These are phyloP conservation scores for Pseudocercospora cruenta DNA, from an alignment of 2,329 filamentous ascomycete species.

Conservation along the genomic window DNA sequence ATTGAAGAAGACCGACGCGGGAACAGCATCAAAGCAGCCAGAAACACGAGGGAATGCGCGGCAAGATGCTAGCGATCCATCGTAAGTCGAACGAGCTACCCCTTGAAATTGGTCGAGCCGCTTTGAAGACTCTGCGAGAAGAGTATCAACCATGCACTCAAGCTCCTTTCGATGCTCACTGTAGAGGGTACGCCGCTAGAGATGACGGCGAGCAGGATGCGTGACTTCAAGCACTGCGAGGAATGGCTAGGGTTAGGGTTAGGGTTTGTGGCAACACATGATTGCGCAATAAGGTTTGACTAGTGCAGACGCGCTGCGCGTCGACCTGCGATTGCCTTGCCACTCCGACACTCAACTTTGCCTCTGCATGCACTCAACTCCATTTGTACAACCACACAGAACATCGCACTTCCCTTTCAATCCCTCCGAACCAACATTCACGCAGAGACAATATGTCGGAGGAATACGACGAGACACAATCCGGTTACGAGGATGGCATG, in stretches of 20 bases:
- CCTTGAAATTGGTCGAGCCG: background rate
- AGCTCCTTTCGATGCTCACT: background rate
- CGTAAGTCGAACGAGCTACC: background rate
- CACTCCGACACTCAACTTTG: background rate
- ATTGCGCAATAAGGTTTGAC: background rate
- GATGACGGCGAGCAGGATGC: background rate
- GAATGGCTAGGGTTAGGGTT: background rate
- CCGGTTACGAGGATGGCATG: slow-evolving; percentile 72
- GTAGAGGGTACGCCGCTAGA: background rate
- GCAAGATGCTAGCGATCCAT: background rate
- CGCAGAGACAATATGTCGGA: background rate
- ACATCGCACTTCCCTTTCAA: background rate
- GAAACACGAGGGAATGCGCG: background rate
- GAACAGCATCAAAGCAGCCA: background rate
- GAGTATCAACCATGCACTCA: background rate
- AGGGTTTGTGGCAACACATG: background rate
- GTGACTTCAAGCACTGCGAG: background rate
- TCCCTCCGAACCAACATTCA: background rate
- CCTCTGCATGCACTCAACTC: background rate
- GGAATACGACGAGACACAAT: slow-evolving; percentile 68
- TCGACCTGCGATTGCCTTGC: background rate
- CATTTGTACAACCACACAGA: background rate
- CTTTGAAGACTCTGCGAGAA: background rate
- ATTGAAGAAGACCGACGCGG: background rate
- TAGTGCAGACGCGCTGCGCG: background rate